Evolutionary conservation across 192 early-diverging fungal species (phyloP), one percentile per base, ranked within the genome.

Genomic region (Lobosporangium transversale): DNA sequence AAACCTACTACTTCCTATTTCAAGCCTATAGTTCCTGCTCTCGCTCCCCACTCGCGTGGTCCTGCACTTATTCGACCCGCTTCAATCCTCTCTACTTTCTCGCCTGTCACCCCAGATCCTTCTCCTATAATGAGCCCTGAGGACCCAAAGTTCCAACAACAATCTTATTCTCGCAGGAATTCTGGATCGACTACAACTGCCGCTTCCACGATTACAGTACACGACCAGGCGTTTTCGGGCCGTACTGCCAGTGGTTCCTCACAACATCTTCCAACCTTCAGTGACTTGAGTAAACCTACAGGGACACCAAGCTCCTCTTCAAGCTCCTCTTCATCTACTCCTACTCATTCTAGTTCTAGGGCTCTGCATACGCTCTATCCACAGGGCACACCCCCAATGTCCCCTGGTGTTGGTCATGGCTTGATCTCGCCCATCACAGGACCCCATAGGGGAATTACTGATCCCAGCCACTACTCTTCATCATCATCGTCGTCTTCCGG

Each of bases 341-440:
- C n/a, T n/a, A n/a, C n/a, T n/a, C n/a, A n/a, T n/a, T 48, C 58
- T n/a, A 61, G 50, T 24, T 59, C 57, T 14, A 53, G 50, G 29
- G 33, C 62, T 17, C 40, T 44, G 14, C 54, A 57, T 35, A 50
- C 64, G 56, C 65, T 57, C 49, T 76, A 76, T 23, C 58, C 64
- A 35, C 59, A 66, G 33, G 43, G 58, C 35, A 76, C 73, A 10
- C 73, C 73, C 8, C 63, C 73, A 36, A 76, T 76, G 73, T 76
- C 73, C 15, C 73, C 73, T 51, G 73, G n/a, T n/a, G n/a, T n/a
- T n/a, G n/a, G 58, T 23, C 63, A 62, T 17, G 51, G 42, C 20
- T 31, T 76, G 32, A 33, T 76, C 27, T 76, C 73, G 1, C 73
- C 73, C 4, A 30, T 65, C n/a, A 53, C 63, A 1, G 35, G 70